Evolutionary conservation across 805 yeast species (phyloP).

Genomic region (Ogataea parapolymorpha): DNA sequence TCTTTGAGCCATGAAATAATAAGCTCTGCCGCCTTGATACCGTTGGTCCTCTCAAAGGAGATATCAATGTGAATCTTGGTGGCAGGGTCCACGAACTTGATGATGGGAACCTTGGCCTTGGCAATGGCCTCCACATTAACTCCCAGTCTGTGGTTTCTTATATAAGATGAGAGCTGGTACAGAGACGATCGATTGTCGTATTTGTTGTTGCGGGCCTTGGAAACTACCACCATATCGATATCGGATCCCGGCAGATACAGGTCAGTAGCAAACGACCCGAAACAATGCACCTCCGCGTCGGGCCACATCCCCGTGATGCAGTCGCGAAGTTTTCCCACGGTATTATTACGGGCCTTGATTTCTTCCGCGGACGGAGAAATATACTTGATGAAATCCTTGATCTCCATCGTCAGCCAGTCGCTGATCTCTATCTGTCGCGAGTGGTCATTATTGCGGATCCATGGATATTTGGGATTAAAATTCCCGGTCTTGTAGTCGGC

Average conservation of each 20-base stretch:
- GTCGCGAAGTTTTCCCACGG: slow-evolving; percentile 56
- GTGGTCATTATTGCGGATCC: slow-evolving; percentile 79
- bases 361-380: slow-evolving; percentile 82
- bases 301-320: slow-evolving; percentile 64
- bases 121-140: slow-evolving; percentile 79
- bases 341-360: slow-evolving; percentile 59
- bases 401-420: slow-evolving; percentile 84
- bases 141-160: slow-evolving; percentile 62
- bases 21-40: slow-evolving; percentile 74
- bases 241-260: slow-evolving; percentile 92
- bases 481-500: slow-evolving; percentile 25
- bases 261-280: slow-evolving; percentile 94
- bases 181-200: slow-evolving; percentile 62
- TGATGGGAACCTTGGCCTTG: slow-evolving; percentile 89
- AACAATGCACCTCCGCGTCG: slow-evolving; percentile 74
- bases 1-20: slow-evolving; percentile 70
- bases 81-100: slow-evolving; percentile 76
- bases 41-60: slow-evolving; percentile 83
- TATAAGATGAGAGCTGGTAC: slow-evolving; percentile 67
- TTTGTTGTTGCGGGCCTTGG: slow-evolving; percentile 45
- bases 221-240: slow-evolving; percentile 85
- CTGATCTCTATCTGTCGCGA: slow-evolving; percentile 72
- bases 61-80: slow-evolving; percentile 79
- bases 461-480: slow-evolving; percentile 50
- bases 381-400: slow-evolving; percentile 78